phyloP scores from a whole-genome alignment of 148 eudicot species.

The Rhododendron molle region DNA sequence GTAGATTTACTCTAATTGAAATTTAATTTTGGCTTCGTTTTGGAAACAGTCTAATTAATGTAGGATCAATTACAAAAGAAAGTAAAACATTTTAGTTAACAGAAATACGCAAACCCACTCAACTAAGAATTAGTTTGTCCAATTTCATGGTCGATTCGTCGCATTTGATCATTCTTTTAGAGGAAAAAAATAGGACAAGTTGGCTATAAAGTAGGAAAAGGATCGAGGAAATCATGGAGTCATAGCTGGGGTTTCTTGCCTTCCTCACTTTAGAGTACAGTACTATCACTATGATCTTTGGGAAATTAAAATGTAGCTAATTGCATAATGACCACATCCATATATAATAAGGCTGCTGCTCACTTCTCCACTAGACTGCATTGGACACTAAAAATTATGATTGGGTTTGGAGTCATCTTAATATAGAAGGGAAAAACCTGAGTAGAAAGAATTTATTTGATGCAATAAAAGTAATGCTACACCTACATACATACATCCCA shows the following conservation, averaged over 20 bases:
- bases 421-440: background rate
- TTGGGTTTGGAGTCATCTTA: background rate
- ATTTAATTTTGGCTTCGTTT: background rate
- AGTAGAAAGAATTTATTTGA: no score
- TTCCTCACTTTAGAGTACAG: background rate
- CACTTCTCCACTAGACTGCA: background rate
- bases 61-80: background rate
- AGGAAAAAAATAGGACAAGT: background rate
- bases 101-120: background rate
- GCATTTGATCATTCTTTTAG: background rate
- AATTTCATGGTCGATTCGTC: conserved; percentile 8
- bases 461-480: no score
- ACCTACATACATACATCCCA: no score
- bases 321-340: background rate
- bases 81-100: background rate
- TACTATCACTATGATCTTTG: background rate
- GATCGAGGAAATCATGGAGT: background rate
- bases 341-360: no score
- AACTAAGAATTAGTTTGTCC: background rate
- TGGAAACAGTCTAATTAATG: background rate
- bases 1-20: background rate
- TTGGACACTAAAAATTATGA: background rate
- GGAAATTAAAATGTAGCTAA: background rate
- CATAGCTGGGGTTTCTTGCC: background rate
- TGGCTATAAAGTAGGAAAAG: background rate